Base-by-base conservation (phyloP, 352 stramenopile genomes). In the Pythium scleroteichum region DNA sequence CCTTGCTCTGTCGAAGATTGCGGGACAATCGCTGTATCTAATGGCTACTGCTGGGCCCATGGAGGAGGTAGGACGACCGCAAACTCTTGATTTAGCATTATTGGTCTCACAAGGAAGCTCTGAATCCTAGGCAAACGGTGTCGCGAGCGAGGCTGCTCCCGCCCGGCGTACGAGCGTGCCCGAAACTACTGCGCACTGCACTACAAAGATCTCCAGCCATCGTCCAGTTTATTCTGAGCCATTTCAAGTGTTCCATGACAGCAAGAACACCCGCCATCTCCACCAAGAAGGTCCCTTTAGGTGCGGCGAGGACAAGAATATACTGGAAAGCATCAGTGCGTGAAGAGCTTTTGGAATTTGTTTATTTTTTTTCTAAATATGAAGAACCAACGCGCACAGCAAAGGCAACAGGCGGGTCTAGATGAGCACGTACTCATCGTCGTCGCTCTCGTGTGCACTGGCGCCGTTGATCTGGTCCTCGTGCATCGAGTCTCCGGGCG, bases 391-490 rank as follows among this genome's bases (percentile, higher is more conserved):
- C 9, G 33, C 23, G 26, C 23, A 35, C 29, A 35, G 29, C 16
- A 26, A 12, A 0, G 6, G 32, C 48, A 17, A 32, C 45, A 10
- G 2, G 3, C 17, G 4, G 16, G 29, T n/a, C 26, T 62, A 88
- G 70, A 91, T 72, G 59, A 88, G 69, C 39, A 91, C 82, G 64
- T 89, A 91, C 41, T 91, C 82, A 53, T 89, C 79, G 32, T 91
- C 81, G 47, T 88, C 71, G 63, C 53, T 62, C n/a, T 58, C 39
- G 22, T 78, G 62, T 22, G 17, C 51, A n/a, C 39, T 53, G 39
- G 29, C 69, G 46, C 69, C 71, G 50, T 63, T 69, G 38, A 63
- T 48, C 27, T 74, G 72, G 40, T 86, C 72, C 42, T 86, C 76
- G 57, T 82, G 78, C 62, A 80, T 75, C 46, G 78, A 82, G 46